Percentiles rank a stretch among this genome's conserved stretches.
phyloP scores from a whole-genome alignment of 495 filamentous ascomycete species.

The Echria macrotheca region DNA sequence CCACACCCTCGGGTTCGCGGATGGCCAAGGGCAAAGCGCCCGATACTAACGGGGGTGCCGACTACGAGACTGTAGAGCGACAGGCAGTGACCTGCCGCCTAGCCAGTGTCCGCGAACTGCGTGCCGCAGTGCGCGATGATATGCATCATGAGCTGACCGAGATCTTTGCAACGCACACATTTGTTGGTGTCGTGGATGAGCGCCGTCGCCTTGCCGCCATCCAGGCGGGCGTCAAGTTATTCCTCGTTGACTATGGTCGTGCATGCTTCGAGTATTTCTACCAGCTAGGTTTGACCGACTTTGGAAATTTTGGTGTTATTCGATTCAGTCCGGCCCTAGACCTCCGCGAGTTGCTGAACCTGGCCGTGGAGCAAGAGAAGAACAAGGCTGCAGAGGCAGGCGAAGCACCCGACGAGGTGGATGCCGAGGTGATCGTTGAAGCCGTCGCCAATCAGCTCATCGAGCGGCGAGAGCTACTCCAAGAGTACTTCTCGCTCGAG shows the following conservation, averaged over 20 bases:
- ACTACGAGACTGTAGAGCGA: slow-evolving; percentile 67
- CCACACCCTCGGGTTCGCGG: neutral
- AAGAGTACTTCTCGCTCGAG: slow-evolving; percentile 87
- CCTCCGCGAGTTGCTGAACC: slow-evolving; percentile 60
- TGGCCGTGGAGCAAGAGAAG: slow-evolving; percentile 69
- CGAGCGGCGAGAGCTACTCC: slow-evolving; percentile 74
- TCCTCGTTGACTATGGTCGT: slow-evolving; percentile 89
- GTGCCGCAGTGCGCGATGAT: slow-evolving; percentile 68
- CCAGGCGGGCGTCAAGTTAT: slow-evolving; percentile 89
- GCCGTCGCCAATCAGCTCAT: slow-evolving; percentile 58
- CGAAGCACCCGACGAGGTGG: slow-evolving; percentile 49
- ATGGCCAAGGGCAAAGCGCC: neutral
- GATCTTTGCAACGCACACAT: slow-evolving; percentile 82
- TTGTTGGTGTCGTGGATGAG: slow-evolving; percentile 90
- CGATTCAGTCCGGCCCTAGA: slow-evolving; percentile 70
- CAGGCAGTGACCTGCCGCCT: slow-evolving; percentile 61
- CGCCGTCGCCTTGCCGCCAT: slow-evolving; percentile 82
- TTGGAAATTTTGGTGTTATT: slow-evolving; percentile 89
- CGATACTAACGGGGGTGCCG: slow-evolving; percentile 22
- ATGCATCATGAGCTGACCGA: slow-evolving; percentile 91
- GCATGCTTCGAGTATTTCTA: slow-evolving; percentile 91
- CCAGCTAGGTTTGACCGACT: slow-evolving; percentile 92
- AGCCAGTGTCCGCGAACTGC: slow-evolving; percentile 78
- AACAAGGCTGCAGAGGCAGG: slow-evolving; percentile 7
- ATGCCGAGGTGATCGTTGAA: slow-evolving; percentile 61